phyloP scores from a whole-genome alignment of 805 yeast genomes.

The Diddensiella transvaalensis region DNA sequence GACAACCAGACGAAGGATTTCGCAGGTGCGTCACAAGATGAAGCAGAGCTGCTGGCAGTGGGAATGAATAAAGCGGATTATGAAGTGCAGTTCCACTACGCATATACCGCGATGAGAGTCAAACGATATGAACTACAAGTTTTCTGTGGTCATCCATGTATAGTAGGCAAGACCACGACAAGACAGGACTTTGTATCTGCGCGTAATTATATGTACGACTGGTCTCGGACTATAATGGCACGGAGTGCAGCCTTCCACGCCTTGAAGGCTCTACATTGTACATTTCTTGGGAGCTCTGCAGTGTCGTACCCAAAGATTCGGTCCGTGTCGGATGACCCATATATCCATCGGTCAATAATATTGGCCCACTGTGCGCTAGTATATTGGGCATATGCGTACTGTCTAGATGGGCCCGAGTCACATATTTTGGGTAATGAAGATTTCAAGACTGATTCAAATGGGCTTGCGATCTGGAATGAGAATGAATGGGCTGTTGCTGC shows the following conservation, averaged over 20 bases:
- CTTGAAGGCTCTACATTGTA: conserved; percentile 54
- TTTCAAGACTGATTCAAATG: conserved; percentile 1
- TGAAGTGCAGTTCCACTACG: conserved; percentile 48
- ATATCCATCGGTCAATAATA: conserved; percentile 26
- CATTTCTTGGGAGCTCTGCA: conserved; percentile 42
- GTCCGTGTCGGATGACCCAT: conserved; percentile 21
- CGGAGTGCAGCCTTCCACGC: conserved; percentile 53
- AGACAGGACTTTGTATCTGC: conserved; percentile 47
- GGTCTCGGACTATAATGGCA: conserved; percentile 48
- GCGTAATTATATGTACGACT: conserved; percentile 46
- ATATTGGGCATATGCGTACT: conserved; percentile 31
- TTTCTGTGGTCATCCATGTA: conserved; percentile 74
- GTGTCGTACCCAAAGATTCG: conserved; percentile 7
- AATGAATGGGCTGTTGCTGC: conserved; percentile 30
- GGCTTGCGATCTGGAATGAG: conserved; percentile 16
- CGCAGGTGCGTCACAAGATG: background rate
- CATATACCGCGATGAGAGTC: conserved; percentile 66
- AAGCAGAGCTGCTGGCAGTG: conserved; percentile 14
- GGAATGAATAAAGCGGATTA: conserved; percentile 1
- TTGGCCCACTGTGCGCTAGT: conserved; percentile 26
- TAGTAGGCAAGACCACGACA: conserved; percentile 63
- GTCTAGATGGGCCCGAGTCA: conserved; percentile 32
- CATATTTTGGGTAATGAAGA: conserved; percentile 15
- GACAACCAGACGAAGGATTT: conserved; percentile 2
- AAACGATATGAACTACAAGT: conserved; percentile 70